A percentile compares a stretch with the other conserved stretches of the same genome.
phyloP scores from a whole-genome alignment of 371 early-diverging fungal genomes.

The Blakeslea trispora region DNA sequence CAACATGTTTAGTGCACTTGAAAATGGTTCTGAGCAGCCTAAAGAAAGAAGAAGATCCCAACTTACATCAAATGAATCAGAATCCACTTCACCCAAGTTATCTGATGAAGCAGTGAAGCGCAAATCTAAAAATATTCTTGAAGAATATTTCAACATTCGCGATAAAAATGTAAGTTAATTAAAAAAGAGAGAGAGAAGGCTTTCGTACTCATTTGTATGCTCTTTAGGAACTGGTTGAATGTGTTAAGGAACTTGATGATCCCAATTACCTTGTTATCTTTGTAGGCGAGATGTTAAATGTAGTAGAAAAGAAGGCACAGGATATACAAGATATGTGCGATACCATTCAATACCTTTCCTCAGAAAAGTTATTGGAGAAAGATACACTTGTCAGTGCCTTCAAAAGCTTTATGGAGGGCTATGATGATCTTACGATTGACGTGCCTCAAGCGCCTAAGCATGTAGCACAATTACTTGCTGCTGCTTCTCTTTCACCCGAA shows the following conservation, averaged over 20 bases:
- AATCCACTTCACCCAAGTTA: slow-evolving; percentile 30
- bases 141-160: slow-evolving; percentile 66
- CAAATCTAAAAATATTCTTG: slow-evolving; percentile 69
- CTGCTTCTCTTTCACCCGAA: slow-evolving; percentile 15
- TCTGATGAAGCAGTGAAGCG: slow-evolving; percentile 57
- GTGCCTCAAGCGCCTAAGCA: slow-evolving; percentile 76
- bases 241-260: slow-evolving; percentile 70
- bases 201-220: no score
- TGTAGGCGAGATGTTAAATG: slow-evolving; percentile 43
- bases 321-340: slow-evolving; percentile 60
- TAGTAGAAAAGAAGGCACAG: slow-evolving; percentile 61
- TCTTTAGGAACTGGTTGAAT: slow-evolving; percentile 55
- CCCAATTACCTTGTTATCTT: slow-evolving; percentile 51
- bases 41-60: slow-evolving; percentile 41
- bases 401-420: slow-evolving; percentile 58
- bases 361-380: slow-evolving; percentile 41
- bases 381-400: slow-evolving; percentile 58
- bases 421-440: slow-evolving; percentile 83
- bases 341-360: slow-evolving; percentile 46
- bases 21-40: slow-evolving; percentile 31
- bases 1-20: slow-evolving; percentile 65
- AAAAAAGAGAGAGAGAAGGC: no score
- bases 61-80: slow-evolving; percentile 21
- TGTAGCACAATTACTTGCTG: slow-evolving; percentile 51
- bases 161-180: slow-evolving; percentile 59